Evolutionary conservation across 163 green algal species (phyloP), one percentile per base, ranked within the genome.

Genomic region (Scenedesmus sp.): DNA sequence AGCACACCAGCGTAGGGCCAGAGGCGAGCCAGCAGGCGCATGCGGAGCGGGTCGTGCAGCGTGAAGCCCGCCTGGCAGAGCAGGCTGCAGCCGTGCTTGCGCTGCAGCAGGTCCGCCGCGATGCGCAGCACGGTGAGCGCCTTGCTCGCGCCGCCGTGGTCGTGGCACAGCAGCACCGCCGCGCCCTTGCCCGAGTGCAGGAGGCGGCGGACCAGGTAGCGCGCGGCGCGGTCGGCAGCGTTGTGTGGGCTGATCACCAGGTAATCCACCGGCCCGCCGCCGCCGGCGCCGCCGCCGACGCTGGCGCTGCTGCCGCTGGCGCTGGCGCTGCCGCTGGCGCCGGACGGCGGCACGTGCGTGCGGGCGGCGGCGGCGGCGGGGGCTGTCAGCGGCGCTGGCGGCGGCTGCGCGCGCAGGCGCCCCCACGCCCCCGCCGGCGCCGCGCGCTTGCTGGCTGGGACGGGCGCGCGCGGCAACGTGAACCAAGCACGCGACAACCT

Each of bases 1-100:
- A 67, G 15, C 17, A 57, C 53, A 0, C 69, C 69, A 48, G 69
- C 69, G 45, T 77, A 77, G 0, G 69, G 69, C 69, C 69, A 77
- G 17, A 77, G 54, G 36, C 29, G 39, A 9, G 47, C 69, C 0
- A 77, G 53, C 54, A 77, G 15, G 14, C 54, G 33, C 53, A 77
- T 57, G 22, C 24, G 20, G 36, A 77, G 42, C 1, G 69, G 50
- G 22, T 77, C 51, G 14, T 77, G 50, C 34, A 45, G 34, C 42
- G 53, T 67, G 4, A 67, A 60, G 14, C 33, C 69, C 26, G 67
- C 69, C 20, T 67, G 69, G 42, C 69, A 77, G 36, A 77, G 36
- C 69, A 77, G 26, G 26, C 15, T 77, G 69, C 53, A 77, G 24
- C 44, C 26, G 36, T 77, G 26, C 39, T 66, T 66, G 54, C 69